Base-by-base conservation (phyloP, 2,329 filamentous ascomycete genomes). In the Alternaria arbusti region DNA sequence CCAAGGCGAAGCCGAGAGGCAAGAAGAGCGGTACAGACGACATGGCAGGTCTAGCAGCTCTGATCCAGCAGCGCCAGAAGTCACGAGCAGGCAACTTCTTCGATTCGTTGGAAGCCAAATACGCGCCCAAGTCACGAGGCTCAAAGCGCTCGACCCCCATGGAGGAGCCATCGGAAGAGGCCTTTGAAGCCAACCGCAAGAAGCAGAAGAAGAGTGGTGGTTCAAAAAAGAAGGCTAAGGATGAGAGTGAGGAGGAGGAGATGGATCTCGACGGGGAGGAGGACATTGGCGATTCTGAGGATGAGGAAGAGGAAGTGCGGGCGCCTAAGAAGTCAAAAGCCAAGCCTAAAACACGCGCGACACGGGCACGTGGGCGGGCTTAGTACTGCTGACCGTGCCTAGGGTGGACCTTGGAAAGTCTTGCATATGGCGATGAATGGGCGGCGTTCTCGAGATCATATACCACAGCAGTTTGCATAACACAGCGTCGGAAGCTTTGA, bases 81-180 rank as follows among this genome's bases (percentile, higher is more conserved):
- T 67, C 76, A 30, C 69, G 79, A 23, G 70, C 73, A 3, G 75
- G 74, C 6, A 75, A 74, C 57, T 79, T 81, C 67, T 75, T 80
- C 43, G 77, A 77, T 25, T 54, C 72, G 6, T 64, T 80, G 2
- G 76, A 79, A 58, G 74, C 74, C 8, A 77, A 77, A 62, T 80
- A 79, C 30, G 76, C 78, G 49, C 71, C 74, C 20, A 77, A 76
- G 59, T 62, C 70, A 69, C 80, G 78, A 65, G 82, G 79, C 59
- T 87, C 86, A 71, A 83, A 81, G 36, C 84, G 81, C 68, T 65
- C 72, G 49, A 64, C 68, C 56, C 78, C 74, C 58, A 80, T 78
- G 68, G 85, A 86, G 56, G 86, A 88, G 74, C 87, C 86, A 25
- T 84, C 87, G 1, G 90, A 93, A 70, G 90, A 91, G 64, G 85